Conservation (phyloP, 2,329 filamentous ascomycete species). For the Cytospora chrysosperma region DNA sequence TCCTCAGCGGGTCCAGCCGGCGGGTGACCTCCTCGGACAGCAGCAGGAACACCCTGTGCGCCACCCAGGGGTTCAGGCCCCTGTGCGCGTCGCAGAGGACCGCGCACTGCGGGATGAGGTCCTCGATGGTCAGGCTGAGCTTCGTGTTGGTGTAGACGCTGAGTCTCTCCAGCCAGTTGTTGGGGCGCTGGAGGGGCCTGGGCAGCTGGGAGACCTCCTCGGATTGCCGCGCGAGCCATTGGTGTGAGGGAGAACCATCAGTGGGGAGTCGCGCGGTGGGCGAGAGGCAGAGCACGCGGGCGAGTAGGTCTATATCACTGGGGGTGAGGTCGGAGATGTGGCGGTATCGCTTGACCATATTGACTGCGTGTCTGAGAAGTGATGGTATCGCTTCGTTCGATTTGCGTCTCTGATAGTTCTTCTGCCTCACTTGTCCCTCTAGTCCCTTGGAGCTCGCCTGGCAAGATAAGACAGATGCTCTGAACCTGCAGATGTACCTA, state of each 20-base stretch:
- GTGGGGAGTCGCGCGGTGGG: conserved; percentile 32
- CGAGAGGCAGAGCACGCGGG: conserved; percentile 39
- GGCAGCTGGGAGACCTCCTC: conserved; percentile 31
- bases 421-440: not conserved
- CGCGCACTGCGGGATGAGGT: conserved; percentile 24
- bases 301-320: conserved; percentile 35
- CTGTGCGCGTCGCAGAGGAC: conserved; percentile 27
- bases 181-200: conserved; percentile 34
- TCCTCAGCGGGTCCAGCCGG: conserved; percentile 33
- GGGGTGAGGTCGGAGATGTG: conserved; percentile 30
- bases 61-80: conserved; percentile 26
- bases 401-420: not conserved
- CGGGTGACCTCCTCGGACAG: conserved; percentile 43
- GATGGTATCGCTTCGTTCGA: not conserved
- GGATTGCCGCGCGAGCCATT: conserved; percentile 40
- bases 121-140: conserved; percentile 17
- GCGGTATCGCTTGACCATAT: conserved; percentile 25
- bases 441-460: not conserved
- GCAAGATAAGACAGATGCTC: not conserved
- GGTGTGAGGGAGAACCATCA: conserved; percentile 31
- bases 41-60: conserved; percentile 42
- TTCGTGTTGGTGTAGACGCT: conserved; percentile 26
- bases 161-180: conserved; percentile 32
- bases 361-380: not conserved
- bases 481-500: not conserved